Percentiles rank a stretch among this genome's conserved stretches.
These are phyloP conservation scores for Botrytis aclada DNA, from an alignment of 2,329 filamentous ascomycete species.

Conservation along the genomic window DNA sequence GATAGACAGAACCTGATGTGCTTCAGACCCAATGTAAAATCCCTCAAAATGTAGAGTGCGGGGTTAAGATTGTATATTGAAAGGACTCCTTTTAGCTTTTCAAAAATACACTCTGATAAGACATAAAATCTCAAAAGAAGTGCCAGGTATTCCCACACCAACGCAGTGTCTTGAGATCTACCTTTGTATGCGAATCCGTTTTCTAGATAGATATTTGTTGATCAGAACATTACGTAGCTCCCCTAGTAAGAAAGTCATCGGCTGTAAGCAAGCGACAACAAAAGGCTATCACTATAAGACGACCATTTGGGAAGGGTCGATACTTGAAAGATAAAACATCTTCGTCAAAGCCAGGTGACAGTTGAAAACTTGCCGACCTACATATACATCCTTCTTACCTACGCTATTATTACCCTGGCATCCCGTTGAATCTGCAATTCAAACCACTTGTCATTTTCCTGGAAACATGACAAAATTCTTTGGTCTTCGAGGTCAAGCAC, in stretches of 20 bases:
- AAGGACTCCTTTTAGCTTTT: neutral
- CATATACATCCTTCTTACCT: neutral
- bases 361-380: neutral
- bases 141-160: neutral
- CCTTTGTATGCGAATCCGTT: neutral
- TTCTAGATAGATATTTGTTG: neutral
- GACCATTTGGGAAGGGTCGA: constrained; percentile 10
- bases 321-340: neutral
- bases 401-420: neutral
- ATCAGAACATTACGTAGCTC: neutral
- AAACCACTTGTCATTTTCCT: neutral
- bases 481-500: constrained; percentile 61
- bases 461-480: constrained; percentile 47
- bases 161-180: neutral
- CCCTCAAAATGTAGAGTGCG: neutral
- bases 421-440: neutral
- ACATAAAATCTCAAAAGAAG: neutral
- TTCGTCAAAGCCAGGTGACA: neutral
- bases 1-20: neutral
- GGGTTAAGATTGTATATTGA: neutral
- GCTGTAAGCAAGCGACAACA: neutral
- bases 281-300: neutral
- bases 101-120: neutral
- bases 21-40: neutral
- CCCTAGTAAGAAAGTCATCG: neutral